These are phyloP conservation scores for Punica granatum DNA, from an alignment of 345 rosid species.

Conservation along the genomic window DNA sequence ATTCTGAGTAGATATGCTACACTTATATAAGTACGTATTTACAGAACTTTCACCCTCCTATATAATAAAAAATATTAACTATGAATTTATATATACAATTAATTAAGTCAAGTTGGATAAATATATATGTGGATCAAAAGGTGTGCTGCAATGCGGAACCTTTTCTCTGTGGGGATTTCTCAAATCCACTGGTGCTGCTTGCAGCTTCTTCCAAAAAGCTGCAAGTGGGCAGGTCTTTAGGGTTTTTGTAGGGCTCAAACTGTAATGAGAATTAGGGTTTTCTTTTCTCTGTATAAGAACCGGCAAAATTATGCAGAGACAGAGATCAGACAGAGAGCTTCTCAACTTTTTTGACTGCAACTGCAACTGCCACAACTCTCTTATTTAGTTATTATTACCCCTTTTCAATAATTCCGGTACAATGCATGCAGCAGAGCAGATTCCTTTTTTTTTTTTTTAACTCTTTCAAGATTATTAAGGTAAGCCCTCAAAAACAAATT, in stretches of 20 bases:
- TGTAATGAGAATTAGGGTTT: not conserved
- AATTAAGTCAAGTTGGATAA: too few species aligned
- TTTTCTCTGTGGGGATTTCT: too few species aligned
- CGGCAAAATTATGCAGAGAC: conserved; percentile 2
- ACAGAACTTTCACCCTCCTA: too few species aligned
- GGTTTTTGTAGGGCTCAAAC: conserved; percentile 5
- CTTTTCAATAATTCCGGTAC: conserved; percentile 13
- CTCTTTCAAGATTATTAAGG: conserved; percentile 10
- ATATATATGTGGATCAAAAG: too few species aligned
- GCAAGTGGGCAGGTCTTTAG: conserved; percentile 3
- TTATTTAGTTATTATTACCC: not conserved
- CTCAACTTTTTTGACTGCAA: conserved; percentile 10
- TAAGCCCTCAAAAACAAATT: not conserved
- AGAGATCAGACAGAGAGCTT: too few species aligned
- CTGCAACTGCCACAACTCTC: not conserved
- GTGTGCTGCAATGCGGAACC: too few species aligned
- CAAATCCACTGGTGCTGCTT: too few species aligned
- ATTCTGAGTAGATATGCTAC: too few species aligned
- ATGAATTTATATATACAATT: too few species aligned
- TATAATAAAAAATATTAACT: too few species aligned
- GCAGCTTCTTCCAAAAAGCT: conserved; percentile 3
- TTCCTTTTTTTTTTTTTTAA: conserved; percentile 5
- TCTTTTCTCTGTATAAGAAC: not conserved
- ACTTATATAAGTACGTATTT: too few species aligned
- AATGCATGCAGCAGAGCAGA: not conserved